Percentiles rank a stretch among this genome's conserved stretches.
These are phyloP conservation scores for Cydonia oblonga DNA, from an alignment of 331 rosid species.

Conservation along the genomic window DNA sequence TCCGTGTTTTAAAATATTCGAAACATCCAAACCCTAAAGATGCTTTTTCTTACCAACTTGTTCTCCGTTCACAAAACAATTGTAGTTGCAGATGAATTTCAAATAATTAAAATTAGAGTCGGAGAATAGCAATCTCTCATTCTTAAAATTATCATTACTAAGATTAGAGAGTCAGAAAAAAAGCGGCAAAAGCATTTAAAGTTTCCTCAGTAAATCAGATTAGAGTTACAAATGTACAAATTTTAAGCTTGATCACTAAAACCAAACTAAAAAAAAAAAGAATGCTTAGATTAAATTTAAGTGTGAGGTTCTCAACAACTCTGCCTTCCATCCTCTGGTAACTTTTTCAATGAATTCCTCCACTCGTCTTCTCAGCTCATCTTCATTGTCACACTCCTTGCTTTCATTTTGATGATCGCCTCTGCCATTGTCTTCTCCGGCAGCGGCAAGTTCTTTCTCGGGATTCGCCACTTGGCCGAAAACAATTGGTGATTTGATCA, in stretches of 20 bases:
- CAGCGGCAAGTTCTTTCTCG: background rate
- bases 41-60: too few relatives aligned
- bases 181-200: background rate
- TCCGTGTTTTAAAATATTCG: too few relatives aligned
- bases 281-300: background rate
- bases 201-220: background rate
- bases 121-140: background rate
- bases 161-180: background rate
- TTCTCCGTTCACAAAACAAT: too few relatives aligned
- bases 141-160: fast-evolving
- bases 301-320: slow-evolving; percentile 15
- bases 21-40: too few relatives aligned
- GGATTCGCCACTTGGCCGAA: slow-evolving; percentile 6
- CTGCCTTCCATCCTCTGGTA: slow-evolving; percentile 64
- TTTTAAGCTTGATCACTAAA: background rate
- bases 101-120: background rate
- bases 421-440: background rate
- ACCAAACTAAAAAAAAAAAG: too few relatives aligned
- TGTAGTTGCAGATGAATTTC: too few relatives aligned
- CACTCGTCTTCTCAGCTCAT: slow-evolving; percentile 56
- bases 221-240: slow-evolving; percentile 2
- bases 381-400: slow-evolving; percentile 24
- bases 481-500: background rate
- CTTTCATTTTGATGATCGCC: background rate
- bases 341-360: slow-evolving; percentile 85